Percentiles rank a stretch among this genome's conserved stretches.
Evolutionary conservation across 495 filamentous ascomycete species (phyloP).

Genomic region (Letharia lupina): DNA sequence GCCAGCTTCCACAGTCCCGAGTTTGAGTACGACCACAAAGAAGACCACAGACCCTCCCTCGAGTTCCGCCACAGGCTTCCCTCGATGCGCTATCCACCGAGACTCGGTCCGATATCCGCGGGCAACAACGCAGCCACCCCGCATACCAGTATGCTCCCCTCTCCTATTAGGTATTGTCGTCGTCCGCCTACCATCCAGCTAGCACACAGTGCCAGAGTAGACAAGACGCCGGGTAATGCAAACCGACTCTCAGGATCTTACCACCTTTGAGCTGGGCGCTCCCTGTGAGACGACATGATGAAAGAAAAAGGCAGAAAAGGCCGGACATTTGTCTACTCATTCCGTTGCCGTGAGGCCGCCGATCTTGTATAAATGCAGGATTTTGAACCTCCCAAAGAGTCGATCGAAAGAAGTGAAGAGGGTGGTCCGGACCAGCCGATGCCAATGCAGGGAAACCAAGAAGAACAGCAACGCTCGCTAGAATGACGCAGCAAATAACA

Average conservation of each 20-base stretch:
- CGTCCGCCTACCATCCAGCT: slow-evolving; percentile 37
- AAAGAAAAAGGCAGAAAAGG: slow-evolving; percentile 32
- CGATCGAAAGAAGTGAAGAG: slow-evolving; percentile 34
- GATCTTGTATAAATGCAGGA: slow-evolving; percentile 46
- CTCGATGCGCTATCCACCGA: slow-evolving; percentile 24
- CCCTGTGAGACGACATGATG: slow-evolving; percentile 32
- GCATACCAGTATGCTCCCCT: slow-evolving; percentile 40
- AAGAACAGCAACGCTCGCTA: slow-evolving; percentile 32
- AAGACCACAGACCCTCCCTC: slow-evolving; percentile 33
- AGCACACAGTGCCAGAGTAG: slow-evolving; percentile 40
- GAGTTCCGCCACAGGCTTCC: slow-evolving; percentile 37
- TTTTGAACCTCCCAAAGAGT: slow-evolving; percentile 36
- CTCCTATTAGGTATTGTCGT: slow-evolving; percentile 27
- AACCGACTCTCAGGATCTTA: slow-evolving; percentile 20
- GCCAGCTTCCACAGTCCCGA: slow-evolving; percentile 21
- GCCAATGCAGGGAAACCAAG: slow-evolving; percentile 30
- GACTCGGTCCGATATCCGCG: slow-evolving; percentile 16
- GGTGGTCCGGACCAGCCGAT: slow-evolving; percentile 44
- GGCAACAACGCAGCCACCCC: slow-evolving; percentile 9
- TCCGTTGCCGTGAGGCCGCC: slow-evolving; percentile 53
- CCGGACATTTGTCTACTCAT: slow-evolving; percentile 44
- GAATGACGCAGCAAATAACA: slow-evolving; percentile 35
- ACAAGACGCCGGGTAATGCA: slow-evolving; percentile 26
- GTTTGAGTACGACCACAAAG: slow-evolving; percentile 26
- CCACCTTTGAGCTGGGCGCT: slow-evolving; percentile 25